Conservation (phyloP, 208 protist genomes). For the Acanthamoeba castellanii region DNA sequence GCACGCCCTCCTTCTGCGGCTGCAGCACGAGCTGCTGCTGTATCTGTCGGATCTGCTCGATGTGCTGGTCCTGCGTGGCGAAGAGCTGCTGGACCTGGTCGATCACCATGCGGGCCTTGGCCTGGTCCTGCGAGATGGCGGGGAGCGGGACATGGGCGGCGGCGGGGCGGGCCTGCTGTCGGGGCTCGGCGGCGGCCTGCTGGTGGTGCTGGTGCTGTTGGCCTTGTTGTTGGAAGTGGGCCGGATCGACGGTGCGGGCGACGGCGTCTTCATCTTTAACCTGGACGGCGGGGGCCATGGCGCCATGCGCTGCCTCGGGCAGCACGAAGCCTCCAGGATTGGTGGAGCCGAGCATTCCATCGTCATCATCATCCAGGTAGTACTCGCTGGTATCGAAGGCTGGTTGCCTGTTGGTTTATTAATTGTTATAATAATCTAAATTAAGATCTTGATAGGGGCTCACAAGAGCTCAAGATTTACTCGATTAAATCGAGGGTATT, state of each 20-base stretch:
- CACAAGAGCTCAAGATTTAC: too few relatives aligned
- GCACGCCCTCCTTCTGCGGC: conserved; percentile 16
- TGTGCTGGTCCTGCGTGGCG: conserved; percentile 38
- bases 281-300: neutral
- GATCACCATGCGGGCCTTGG: conserved; percentile 67
- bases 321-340: conserved; percentile 21
- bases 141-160: neutral
- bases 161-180: neutral
- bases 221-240: conserved; percentile 27
- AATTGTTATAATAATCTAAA: too few relatives aligned
- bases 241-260: neutral
- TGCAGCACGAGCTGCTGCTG: conserved; percentile 64
- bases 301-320: neutral
- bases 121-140: conserved; percentile 61
- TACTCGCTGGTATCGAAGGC: conserved; percentile 28
- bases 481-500: too few relatives aligned
- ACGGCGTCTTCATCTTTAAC: neutral
- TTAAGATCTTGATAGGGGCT: too few relatives aligned
- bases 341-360: neutral
- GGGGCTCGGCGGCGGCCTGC: neutral
- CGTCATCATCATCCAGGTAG: conserved; percentile 23
- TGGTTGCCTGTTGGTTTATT: neutral
- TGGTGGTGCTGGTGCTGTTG: neutral
- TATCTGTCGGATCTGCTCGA: conserved; percentile 45
- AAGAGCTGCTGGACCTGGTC: conserved; percentile 67